Base-by-base conservation (phyloP, 176 grass and related monocot genomes). In the Eragrostis curvula region DNA sequence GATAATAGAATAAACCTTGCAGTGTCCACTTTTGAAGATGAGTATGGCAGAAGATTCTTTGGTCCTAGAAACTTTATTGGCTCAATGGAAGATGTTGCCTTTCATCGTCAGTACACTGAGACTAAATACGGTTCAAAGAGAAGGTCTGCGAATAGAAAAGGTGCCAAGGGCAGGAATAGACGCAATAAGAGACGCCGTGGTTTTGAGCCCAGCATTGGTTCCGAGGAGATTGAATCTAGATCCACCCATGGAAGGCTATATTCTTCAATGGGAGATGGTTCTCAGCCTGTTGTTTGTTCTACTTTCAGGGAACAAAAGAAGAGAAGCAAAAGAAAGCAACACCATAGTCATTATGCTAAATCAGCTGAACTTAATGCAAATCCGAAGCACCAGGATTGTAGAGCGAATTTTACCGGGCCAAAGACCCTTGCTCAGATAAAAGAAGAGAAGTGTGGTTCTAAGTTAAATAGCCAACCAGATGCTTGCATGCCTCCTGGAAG, bases 381-480 rank as follows among this genome's bases (percentile, higher is more conserved):
- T 56, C 74, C 11, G 21, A 79, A 85, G 58, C 46, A 30, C 21
- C 43, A 29, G 16, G 28, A 66, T 51, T 6, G 18, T 20, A 15
- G 14, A 62, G 66, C 55, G 64, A 21, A 80, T 65, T 91, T 84
- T 84, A 81, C 13, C 12, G 64, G 80, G 16, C 89, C 81, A 23
- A 87, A 91, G 71, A 84, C 75, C 72, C 89, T 91, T 24, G 70
- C 84, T 75, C 85, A 84, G 62, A 91, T 87, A 69, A 91, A 87
- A 91, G 85, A 84, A 66, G 70, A 80, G 8, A 90, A 83, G 43
- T 74, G n/a, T n/a, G 46, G 63, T 79, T 73, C 68, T 20, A 86
- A 71, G 27, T 50, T 53, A 84, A 76, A 41, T 64, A 49, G 48
- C 20, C 70, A 75, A 13, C 55, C 64, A 8, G 49, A 21, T 80